Evolutionary conservation across 495 filamentous ascomycete genomes (phyloP), one percentile per base, ranked within the genome.

Genomic region (Penicillium goetzii): DNA sequence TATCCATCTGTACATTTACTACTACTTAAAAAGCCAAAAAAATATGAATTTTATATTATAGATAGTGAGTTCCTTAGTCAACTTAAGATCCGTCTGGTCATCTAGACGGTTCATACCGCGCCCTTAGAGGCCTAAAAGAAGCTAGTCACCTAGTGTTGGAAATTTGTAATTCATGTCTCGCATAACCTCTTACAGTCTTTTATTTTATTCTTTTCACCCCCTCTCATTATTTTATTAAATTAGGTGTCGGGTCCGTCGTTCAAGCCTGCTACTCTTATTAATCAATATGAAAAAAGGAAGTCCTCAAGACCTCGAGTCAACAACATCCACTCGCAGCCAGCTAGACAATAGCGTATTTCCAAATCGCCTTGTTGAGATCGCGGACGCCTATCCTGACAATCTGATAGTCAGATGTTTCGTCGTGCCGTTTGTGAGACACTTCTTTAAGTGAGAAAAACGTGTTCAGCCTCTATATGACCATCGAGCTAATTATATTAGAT

Each of bases 351-450:
- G 12, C 55, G 38, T 17, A 19, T 12, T 12, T 41, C 55, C 36
- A 7, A 57, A 57, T 12, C 55, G 55, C 55, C 55, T 43, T 28
- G 17, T 32, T 45, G 55, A 57, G 55, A 57, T 57, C 12, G 55
- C 55, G 25, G 25, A 57, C 36, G 11, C 34, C 25, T 57, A 14
- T 30, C 55, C 55, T 5, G 55, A 57, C 55, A 30, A 57, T 12
- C 21, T 57, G 14, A 30, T 57, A 32, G 38, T 57, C 55, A 57
- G 55, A 57, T 30, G n/a, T 3, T 30, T 43, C 7, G 36, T 57
- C 0, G 21, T 12, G 32, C 55, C 55, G 32, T 43, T 57, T 30
- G 55, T 9, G 3, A 57, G 55, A 45, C 55, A 57, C 55, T 43
- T 28, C 34, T 57, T 2, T 11, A 57, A 57, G 55, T 57, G 15